Conservation (phyloP, 2,329 filamentous ascomycete species). For the Pseudogymnoascus sp. region DNA sequence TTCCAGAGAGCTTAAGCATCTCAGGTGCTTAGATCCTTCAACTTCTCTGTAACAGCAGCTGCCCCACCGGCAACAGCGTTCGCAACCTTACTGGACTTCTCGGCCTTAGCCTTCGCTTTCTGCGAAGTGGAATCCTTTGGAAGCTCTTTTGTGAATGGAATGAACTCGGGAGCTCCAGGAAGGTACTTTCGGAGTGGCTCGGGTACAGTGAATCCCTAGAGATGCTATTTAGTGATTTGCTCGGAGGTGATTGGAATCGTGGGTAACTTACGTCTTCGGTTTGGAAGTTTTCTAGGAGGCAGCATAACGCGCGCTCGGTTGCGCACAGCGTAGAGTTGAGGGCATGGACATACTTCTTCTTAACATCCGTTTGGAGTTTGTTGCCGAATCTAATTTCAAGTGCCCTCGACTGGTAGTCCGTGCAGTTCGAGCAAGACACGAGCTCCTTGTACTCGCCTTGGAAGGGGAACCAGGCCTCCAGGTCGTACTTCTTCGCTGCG, state of each 20-base stretch:
- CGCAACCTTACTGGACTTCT: slow-evolving; percentile 25
- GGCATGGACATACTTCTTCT: slow-evolving; percentile 92
- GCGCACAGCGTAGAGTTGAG: slow-evolving; percentile 86
- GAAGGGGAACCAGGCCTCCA: slow-evolving; percentile 95
- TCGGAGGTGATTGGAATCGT: neutral
- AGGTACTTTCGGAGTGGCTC: slow-evolving; percentile 83
- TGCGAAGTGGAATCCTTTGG: slow-evolving; percentile 63
- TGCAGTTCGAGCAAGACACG: slow-evolving; percentile 96
- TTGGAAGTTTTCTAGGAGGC: slow-evolving; percentile 94
- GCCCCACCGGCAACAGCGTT: slow-evolving; percentile 18
- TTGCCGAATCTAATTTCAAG: slow-evolving; percentile 86
- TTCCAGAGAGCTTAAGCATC: neutral
- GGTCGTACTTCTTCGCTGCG: slow-evolving; percentile 84
- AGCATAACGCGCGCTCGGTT: slow-evolving; percentile 87
- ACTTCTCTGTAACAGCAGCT: slow-evolving; percentile 28
- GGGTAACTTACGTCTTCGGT: slow-evolving; percentile 59
- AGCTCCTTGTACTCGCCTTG: slow-evolving; percentile 98
- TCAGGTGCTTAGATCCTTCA: slow-evolving; percentile 24
- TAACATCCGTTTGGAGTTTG: slow-evolving; percentile 75
- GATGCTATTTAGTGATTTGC: slow-evolving; percentile 17
- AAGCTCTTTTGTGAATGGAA: slow-evolving; percentile 80
- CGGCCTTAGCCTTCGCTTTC: slow-evolving; percentile 37
- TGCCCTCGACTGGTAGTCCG: slow-evolving; percentile 90
- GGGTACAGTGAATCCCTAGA: slow-evolving; percentile 66
- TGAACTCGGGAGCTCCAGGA: slow-evolving; percentile 78